phyloP scores from a whole-genome alignment of 257 asterid species.

The Solanum neorickii region DNA sequence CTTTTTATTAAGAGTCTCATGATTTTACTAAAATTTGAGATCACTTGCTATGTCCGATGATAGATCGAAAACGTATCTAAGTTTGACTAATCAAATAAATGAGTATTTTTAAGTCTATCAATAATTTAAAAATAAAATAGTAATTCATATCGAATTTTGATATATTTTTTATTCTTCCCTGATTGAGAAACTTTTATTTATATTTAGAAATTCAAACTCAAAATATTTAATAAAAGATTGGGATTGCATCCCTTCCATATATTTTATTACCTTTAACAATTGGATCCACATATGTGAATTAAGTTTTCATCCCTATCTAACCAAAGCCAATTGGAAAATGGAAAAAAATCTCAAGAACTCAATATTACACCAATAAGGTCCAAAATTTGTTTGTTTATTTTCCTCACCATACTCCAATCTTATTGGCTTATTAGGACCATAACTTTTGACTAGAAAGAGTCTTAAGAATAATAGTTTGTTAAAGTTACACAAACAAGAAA shows the following conservation, averaged over 20 bases:
- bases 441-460: background rate
- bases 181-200: no score
- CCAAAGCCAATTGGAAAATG: background rate
- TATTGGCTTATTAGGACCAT: background rate
- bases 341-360: background rate
- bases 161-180: no score
- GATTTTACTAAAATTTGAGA: background rate
- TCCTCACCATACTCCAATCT: background rate
- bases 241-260: background rate
- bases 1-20: background rate
- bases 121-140: no score
- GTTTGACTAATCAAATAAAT: no score
- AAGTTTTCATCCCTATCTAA: background rate
- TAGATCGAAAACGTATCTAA: no score
- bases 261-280: background rate
- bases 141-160: no score
- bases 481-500: constrained; percentile 21
- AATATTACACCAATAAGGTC: background rate
- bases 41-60: background rate
- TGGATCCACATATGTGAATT: background rate
- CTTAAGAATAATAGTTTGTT: constrained; percentile 31
- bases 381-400: background rate
- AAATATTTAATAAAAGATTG: background rate
- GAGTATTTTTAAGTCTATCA: background rate
- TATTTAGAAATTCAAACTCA: background rate